Evolutionary conservation across 345 rosid species (phyloP).

Genomic region (Eutrema heterophyllum): DNA sequence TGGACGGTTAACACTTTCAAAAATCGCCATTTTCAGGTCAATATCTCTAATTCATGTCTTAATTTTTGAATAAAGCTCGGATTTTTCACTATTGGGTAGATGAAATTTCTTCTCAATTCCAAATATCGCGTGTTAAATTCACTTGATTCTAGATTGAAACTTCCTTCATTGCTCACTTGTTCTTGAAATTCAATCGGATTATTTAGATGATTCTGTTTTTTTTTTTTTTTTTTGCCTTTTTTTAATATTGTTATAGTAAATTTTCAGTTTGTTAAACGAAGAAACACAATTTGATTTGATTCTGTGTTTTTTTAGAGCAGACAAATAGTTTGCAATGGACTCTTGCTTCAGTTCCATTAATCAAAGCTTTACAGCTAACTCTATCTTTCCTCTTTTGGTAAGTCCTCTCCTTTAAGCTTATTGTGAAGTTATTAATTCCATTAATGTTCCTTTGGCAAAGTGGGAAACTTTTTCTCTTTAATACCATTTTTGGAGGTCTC

Average conservation of each 20-base stretch:
- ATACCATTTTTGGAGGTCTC: not conserved
- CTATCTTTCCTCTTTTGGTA: slow-evolving; percentile 93
- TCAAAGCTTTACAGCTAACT: slow-evolving; percentile 82
- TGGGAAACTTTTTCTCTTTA: not conserved
- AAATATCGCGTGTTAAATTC: not conserved
- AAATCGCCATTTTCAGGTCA: slow-evolving; percentile 75
- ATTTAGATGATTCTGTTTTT: not conserved
- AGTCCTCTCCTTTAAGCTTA: slow-evolving; percentile 4
- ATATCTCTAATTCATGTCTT: not conserved
- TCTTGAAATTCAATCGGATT: not conserved
- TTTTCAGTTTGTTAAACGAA: not conserved
- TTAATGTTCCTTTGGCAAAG: not conserved
- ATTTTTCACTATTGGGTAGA: slow-evolving; percentile 9
- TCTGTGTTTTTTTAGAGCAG: slow-evolving; percentile 40
- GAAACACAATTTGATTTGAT: not conserved
- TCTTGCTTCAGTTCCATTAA: slow-evolving; percentile 73
- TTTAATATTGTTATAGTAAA: not conserved
- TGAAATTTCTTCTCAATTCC: not conserved
- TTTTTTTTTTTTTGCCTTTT: not conserved
- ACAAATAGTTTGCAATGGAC: slow-evolving; percentile 79
- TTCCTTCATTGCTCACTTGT: not conserved
- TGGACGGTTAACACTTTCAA: slow-evolving; percentile 86
- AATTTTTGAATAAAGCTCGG: not conserved
- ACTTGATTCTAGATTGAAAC: not conserved
- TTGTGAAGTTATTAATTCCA: slow-evolving; percentile 3